Evolutionary conservation across 805 yeast species (phyloP), one percentile per base, ranked within the genome.

Genomic region (Kregervanrija delftensis): DNA sequence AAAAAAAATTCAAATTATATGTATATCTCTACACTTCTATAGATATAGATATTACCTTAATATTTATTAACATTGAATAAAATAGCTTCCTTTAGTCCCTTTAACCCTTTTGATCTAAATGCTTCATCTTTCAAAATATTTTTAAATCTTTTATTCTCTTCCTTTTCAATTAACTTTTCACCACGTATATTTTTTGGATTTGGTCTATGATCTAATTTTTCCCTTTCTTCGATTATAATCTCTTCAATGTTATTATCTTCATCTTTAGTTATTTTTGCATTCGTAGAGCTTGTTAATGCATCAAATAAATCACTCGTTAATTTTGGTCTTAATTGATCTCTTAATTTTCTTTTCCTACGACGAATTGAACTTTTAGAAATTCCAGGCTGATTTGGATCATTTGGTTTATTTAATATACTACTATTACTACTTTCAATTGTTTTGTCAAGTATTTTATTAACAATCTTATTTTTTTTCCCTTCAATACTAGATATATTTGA

Each of bases 311-410:
- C 93, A 43, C 72, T 69, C n/a, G 53, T 45, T 76, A 85, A 72
- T 54, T 79, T 74, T 4, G 90, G 87, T 53, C 76, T 76, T 48
- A 86, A 65, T 51, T 81, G 77, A 45, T 83, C 84, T 53, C 74
- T 76, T 40, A 71, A 68, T 51, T 76, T 69, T 51, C 86, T 77
- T 54, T 81, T 81, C 51, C 87, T 72, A 60, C 82, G 72, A 57
- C 87, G 72, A 3, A 73, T 49, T 0, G 88, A 68, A 5, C 87
- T 79, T 58, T 84, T 85, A 15, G 88, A 80, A 37, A 85, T 70
- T 16, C 76, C 75, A 13, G 69, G 67, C 39, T 58, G 56, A 2
- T 48, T 47, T 55, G 55, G 69, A 55, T 46, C 71, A 57, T 38
- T 40, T 14, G 36, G 16, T 39, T 33, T 43, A 12, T 11, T 28